Evolutionary conservation across 2,329 filamentous ascomycete genomes (phyloP).

Genomic region (Basipetospora chlamydospora): DNA sequence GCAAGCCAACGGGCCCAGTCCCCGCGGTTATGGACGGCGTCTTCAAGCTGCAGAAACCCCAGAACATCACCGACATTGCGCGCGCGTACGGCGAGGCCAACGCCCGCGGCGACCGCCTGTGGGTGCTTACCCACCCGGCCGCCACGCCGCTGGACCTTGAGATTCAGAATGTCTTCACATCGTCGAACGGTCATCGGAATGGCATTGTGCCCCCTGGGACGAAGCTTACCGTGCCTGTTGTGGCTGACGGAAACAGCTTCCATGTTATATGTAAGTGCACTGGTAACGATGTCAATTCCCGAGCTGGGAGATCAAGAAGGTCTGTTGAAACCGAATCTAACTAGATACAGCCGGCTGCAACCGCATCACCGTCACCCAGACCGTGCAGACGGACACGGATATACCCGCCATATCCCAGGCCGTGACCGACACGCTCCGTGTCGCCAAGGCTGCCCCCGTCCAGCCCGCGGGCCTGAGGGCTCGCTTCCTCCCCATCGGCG

Average conservation of each 20-base stretch:
- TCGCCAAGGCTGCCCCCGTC: slow-evolving; percentile 32
- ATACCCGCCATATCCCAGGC: neutral
- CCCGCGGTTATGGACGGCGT: slow-evolving; percentile 3
- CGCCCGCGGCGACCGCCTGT: neutral
- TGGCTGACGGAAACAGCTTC: slow-evolving; percentile 1
- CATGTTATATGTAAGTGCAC: slow-evolving; percentile 3
- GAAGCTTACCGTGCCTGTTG: slow-evolving; percentile 1
- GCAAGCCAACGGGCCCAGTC: no score
- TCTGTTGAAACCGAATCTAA: neutral
- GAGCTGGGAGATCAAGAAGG: neutral
- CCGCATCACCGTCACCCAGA: slow-evolving; percentile 4
- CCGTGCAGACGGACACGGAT: neutral
- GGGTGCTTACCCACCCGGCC: slow-evolving; percentile 3
- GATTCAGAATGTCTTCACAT: slow-evolving; percentile 1
- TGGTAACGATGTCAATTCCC: neutral
- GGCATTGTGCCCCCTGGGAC: neutral
- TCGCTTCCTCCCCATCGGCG: slow-evolving; percentile 53
- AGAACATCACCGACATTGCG: slow-evolving; percentile 2
- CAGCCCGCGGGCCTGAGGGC: slow-evolving; percentile 55
- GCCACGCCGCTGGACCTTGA: slow-evolving; percentile 3
- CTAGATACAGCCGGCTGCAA: slow-evolving; percentile 1
- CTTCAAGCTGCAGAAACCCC: slow-evolving; percentile 5
- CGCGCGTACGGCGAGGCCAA: neutral
- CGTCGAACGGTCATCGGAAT: neutral
- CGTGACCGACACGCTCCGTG: neutral